Conservation (phyloP, 129 eudicot species). For the Lactuca sativa region DNA sequence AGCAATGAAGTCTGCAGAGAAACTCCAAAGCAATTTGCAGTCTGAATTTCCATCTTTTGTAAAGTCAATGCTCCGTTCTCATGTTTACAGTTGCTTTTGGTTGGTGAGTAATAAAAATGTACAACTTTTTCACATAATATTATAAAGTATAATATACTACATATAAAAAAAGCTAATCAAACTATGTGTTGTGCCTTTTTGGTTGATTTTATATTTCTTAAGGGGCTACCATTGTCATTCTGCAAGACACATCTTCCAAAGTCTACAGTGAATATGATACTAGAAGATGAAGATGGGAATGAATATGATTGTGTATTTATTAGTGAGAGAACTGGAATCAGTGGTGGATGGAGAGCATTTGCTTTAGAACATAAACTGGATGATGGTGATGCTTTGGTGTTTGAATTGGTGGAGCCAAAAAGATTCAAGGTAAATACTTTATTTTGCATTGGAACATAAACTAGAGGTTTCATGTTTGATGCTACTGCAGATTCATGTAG, state of each 20-base stretch:
- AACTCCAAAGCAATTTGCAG: slow-evolving; percentile 60
- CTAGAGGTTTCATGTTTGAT: slow-evolving; percentile 14
- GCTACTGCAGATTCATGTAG: slow-evolving; percentile 55
- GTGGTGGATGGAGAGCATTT: slow-evolving; percentile 93
- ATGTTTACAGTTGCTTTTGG: slow-evolving; percentile 95
- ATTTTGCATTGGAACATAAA: no score
- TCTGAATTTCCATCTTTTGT: slow-evolving; percentile 65
- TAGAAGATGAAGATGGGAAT: slow-evolving; percentile 63
- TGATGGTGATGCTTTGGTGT: slow-evolving; percentile 88
- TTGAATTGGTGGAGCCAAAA: slow-evolving; percentile 60
- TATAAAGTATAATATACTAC: neutral
- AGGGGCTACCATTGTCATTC: slow-evolving; percentile 73
- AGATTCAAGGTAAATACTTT: slow-evolving; percentile 55
- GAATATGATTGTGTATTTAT: slow-evolving; percentile 65
- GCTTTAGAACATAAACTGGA: slow-evolving; percentile 78
- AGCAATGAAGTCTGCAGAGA: slow-evolving; percentile 59
- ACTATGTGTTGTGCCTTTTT: neutral
- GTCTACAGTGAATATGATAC: slow-evolving; percentile 44
- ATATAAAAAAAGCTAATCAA: neutral
- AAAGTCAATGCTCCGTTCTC: slow-evolving; percentile 87
- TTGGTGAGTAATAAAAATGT: slow-evolving; percentile 52
- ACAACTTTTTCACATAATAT: neutral
- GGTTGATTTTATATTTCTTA: slow-evolving; percentile 3
- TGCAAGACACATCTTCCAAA: slow-evolving; percentile 69
- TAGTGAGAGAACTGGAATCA: slow-evolving; percentile 66